Evolutionary conservation across 495 filamentous ascomycete species (phyloP), one percentile per base, ranked within the genome.

Genomic region (Margaritispora aquatica): DNA sequence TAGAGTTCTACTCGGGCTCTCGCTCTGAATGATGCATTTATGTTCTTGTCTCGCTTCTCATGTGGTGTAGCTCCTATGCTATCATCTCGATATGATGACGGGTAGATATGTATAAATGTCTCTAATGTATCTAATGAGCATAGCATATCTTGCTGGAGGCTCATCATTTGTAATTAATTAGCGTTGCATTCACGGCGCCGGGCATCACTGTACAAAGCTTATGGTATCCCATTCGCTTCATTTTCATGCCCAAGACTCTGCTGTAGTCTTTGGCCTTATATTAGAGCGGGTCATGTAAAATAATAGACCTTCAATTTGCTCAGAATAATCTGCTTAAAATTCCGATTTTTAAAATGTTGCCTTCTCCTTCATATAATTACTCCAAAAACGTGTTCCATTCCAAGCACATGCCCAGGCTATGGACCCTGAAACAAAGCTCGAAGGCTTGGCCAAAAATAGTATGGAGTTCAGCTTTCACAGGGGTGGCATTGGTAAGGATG

Each of bases 141-240:
- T 17, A 3, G 38, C 38, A n/a, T 17, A 44, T n/a, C 19, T 44
- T 17, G 38, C 38, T 44, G 49, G 19, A 29, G 10, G 26, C 49
- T 51, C 49, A 26, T 13, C 19, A 24, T 51, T 51, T 51, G 49
- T 51, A 51, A 24, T 51, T 51, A 51, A 26, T 51, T 26, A 44
- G 38, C 38, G 38, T 44, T 44, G 38, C 38, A 44, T 44, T 44
- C 38, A 44, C 38, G 38, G 38, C 38, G 38, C 38, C 11, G 8
- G 38, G 38, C 15, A 44, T 44, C 38, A 44, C 19, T 44, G 3
- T 44, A 44, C 7, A 17, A 9, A 44, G 38, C 38, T n/a, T 9
- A n/a, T 44, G 38, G 38, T 44, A 44, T 44, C 10, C 38, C 38
- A n/a, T 44, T 44, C 38, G 38, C 38, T 44, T 44, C 38, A 10